These are phyloP conservation scores for Diplodia sapinea DNA, from an alignment of 2,329 filamentous ascomycete species.

Conservation along the genomic window DNA sequence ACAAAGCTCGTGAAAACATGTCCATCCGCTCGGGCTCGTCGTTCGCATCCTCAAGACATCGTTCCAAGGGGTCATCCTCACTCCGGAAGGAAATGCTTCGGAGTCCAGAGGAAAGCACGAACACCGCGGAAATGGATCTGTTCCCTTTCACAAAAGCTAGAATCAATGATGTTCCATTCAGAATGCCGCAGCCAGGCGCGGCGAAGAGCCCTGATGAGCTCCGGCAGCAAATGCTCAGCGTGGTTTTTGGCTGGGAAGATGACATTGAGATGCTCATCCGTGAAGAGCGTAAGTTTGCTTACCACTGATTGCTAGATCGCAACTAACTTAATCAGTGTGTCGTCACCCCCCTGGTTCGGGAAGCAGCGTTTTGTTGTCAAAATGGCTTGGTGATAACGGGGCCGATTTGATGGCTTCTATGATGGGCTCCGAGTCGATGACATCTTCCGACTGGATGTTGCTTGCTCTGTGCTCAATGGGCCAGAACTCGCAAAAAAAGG, in stretches of 20 bases:
- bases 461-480: slow-evolving; percentile 89
- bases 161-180: slow-evolving; percentile 82
- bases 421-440: slow-evolving; percentile 80
- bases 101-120: slow-evolving; percentile 73
- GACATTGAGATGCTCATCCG: slow-evolving; percentile 80
- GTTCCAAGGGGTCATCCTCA: slow-evolving; percentile 58
- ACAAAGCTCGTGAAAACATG: slow-evolving; percentile 56
- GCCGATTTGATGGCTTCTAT: slow-evolving; percentile 80
- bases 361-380: slow-evolving; percentile 80
- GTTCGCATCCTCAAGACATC: slow-evolving; percentile 47
- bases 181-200: slow-evolving; percentile 64
- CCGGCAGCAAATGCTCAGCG: slow-evolving; percentile 85
- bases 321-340: slow-evolving; percentile 57
- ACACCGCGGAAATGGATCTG: slow-evolving; percentile 68
- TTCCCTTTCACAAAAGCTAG: slow-evolving; percentile 86
- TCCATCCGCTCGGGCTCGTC: slow-evolving; percentile 63
- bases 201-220: slow-evolving; percentile 70
- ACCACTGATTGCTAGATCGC: background rate
- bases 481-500: slow-evolving; percentile 77
- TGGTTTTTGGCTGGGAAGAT: slow-evolving; percentile 93
- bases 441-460: slow-evolving; percentile 95
- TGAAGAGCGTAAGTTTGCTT: slow-evolving; percentile 68
- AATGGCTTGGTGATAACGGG: slow-evolving; percentile 89
- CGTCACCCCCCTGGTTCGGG: slow-evolving; percentile 76
- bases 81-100: slow-evolving; percentile 80